Evolutionary conservation across 2,329 filamentous ascomycete genomes (phyloP).

Genomic region (Fusarium fujikuroi): DNA sequence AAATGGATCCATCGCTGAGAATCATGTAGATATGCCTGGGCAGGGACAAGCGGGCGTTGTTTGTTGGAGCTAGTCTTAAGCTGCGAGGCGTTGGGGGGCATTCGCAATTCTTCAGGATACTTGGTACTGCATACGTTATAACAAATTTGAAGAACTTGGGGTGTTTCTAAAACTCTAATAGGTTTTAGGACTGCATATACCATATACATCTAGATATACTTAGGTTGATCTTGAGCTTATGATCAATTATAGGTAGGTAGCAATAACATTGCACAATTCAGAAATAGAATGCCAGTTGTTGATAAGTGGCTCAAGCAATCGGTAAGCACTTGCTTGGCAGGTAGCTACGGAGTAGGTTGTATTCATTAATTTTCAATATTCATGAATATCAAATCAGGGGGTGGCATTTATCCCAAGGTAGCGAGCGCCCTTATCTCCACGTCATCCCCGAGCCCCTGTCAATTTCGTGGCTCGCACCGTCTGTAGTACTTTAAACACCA

Average conservation of each 20-base stretch:
- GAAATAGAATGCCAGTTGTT: neutral
- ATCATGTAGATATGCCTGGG: constrained; percentile 7
- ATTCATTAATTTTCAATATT: neutral
- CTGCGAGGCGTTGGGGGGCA: constrained; percentile 41
- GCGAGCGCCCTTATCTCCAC: constrained; percentile 9
- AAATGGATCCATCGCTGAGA: neutral
- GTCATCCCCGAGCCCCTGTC: constrained; percentile 17
- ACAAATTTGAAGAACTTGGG: constrained; percentile 15
- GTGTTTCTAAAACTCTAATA: neutral
- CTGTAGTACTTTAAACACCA: constrained; percentile 19
- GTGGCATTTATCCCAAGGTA: neutral
- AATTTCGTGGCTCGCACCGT: constrained; percentile 18
- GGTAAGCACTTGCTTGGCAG: neutral
- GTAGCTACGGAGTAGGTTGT: neutral
- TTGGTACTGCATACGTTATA: constrained; percentile 29
- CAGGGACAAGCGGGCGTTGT: constrained; percentile 21
- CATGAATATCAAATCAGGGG: neutral
- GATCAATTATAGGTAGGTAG: neutral
- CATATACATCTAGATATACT: neutral
- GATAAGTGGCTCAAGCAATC: neutral
- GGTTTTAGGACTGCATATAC: neutral
- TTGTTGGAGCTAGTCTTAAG: constrained; percentile 30
- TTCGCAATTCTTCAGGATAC: constrained; percentile 38
- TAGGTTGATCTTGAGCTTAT: neutral
- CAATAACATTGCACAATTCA: neutral